These are phyloP conservation scores for Xylaria grammica DNA, from an alignment of 495 filamentous ascomycete genomes.

Conservation along the genomic window DNA sequence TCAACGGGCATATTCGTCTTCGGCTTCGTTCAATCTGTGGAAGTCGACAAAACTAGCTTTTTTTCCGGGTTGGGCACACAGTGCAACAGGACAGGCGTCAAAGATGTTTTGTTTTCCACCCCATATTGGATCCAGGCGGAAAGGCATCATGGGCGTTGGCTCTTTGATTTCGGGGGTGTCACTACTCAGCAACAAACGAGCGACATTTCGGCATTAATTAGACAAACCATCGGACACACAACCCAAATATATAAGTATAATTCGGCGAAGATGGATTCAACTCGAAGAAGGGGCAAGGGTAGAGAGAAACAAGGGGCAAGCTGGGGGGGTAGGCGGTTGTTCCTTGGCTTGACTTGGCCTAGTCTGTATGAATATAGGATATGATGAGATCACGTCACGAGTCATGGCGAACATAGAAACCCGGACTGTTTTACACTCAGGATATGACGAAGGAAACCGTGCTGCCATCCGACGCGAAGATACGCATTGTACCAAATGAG, in stretches of 20 bases:
- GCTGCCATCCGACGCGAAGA: too few relatives aligned
- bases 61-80: neutral
- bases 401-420: neutral
- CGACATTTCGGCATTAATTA: conserved; percentile 7
- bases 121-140: conserved; percentile 15
- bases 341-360: neutral
- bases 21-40: neutral
- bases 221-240: neutral
- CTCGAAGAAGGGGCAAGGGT: too few relatives aligned
- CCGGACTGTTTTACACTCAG: neutral
- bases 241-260: neutral
- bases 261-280: neutral
- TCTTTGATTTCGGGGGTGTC: conserved; percentile 6
- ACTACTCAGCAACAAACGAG: neutral
- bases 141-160: conserved; percentile 18
- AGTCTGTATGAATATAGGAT: conserved; percentile 5
- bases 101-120: conserved; percentile 1
- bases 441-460: neutral
- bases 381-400: conserved; percentile 5
- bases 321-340: too few relatives aligned
- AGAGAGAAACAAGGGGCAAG: neutral
- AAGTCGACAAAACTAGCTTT: neutral
- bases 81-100: conserved; percentile 16
- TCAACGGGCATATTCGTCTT: conserved; percentile 24
- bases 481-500: too few relatives aligned